Evolutionary conservation across 2,329 filamentous ascomycete genomes (phyloP), one percentile per base, ranked within the genome.

Genomic region (Parasarocladium wereldwijsianum): DNA sequence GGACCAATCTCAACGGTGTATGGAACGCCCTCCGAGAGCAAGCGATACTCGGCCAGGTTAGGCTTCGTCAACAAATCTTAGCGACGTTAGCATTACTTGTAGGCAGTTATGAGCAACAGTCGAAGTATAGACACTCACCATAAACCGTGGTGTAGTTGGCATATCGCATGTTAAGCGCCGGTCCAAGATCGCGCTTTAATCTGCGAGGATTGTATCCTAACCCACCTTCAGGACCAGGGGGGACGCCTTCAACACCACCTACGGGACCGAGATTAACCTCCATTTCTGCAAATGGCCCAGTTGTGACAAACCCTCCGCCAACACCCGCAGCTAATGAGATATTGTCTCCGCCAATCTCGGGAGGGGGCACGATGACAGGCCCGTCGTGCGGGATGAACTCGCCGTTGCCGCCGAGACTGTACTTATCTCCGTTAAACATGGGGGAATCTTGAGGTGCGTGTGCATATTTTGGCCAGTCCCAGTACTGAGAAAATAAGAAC

Each of bases 241-340:
- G 29, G 0, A 35, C 35, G 3, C 37, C 41, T 10, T 32, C 26
- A 7, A 45, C 27, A 11, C 40, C 41, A 14, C 38, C 38, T 12
- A 49, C 41, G 8, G 51, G 50, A 4, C 51, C 52, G 13, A 57
- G 38, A 32, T 50, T 50, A 26, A 55, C 41, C 1, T 41, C 45
- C 38, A 50, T 46, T 37, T 51, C 51, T n/a, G 42, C 44, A 3
- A 66, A 52, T 0, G 64, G 62, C 1, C 62, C 62, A 3, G 46
- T 54, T 7, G 41, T 47, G 2, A 70, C 50, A 40, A 57, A 69
- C 6, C 66, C 65, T 26, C 66, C 66, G n/a, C 66, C 66, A 0
- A 49, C 46, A 14, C 62, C 65, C 0, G 33, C 32, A 1, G 38
- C 36, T 8, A 40, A 31, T 13, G 36, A 31, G 3, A 42, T 38